phyloP scores from a whole-genome alignment of 2,329 filamentous ascomycete species.

The Paramyrothecium roridum region DNA sequence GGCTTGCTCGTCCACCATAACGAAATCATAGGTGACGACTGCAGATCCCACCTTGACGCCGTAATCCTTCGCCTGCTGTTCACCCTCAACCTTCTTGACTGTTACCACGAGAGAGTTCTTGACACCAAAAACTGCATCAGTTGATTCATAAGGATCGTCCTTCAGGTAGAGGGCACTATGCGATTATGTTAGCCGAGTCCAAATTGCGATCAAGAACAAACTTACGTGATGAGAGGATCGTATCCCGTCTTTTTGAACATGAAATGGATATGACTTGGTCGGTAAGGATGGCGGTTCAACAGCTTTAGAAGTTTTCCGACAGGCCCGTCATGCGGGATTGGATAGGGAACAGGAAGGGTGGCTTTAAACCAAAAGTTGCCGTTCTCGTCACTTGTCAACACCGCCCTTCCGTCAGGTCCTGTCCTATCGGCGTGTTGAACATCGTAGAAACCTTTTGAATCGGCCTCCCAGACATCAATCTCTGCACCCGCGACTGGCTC shows the following conservation, averaged over 20 bases:
- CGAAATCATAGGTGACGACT: too few species aligned
- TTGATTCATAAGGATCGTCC: conserved; percentile 76
- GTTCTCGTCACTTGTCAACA: conserved; percentile 20
- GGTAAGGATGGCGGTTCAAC: conserved; percentile 71
- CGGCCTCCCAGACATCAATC: conserved; percentile 78
- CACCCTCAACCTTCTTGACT: too few species aligned
- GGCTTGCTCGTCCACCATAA: too few species aligned
- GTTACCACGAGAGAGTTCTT: conserved; percentile 81
- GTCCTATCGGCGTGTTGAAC: conserved; percentile 63
- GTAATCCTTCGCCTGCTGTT: too few species aligned
- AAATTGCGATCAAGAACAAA: too few species aligned
- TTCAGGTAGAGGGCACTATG: conserved; percentile 76
- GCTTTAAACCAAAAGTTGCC: conserved; percentile 71
- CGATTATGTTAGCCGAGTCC: too few species aligned
- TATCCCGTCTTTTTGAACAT: conserved; percentile 81
- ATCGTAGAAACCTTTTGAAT: conserved; percentile 71
- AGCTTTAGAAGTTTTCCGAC: conserved; percentile 68
- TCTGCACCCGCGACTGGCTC: conserved; percentile 59
- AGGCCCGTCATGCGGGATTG: conserved; percentile 80
- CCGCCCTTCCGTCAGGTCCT: conserved; percentile 28
- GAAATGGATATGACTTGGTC: conserved; percentile 80
- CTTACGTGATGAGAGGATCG: conserved; percentile 80
- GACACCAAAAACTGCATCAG: conserved; percentile 83
- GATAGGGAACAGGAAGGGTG: conserved; percentile 81
- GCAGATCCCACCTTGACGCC: too few species aligned